phyloP scores from a whole-genome alignment of 2,329 filamentous ascomycete genomes.

The Aspergillus phoenicis region DNA sequence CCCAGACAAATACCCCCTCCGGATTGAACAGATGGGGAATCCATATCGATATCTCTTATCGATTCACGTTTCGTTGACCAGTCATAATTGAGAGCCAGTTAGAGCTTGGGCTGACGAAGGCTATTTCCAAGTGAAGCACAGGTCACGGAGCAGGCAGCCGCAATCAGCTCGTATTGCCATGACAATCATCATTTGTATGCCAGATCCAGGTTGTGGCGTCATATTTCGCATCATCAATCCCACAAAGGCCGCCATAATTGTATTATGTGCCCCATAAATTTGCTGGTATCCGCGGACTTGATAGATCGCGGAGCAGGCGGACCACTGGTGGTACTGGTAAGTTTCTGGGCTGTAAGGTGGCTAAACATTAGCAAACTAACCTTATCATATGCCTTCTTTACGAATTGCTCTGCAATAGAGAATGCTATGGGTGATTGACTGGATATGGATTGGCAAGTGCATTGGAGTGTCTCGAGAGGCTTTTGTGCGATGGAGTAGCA shows the following conservation, averaged over 20 bases:
- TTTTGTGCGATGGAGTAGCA: no score
- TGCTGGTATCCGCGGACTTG: no score
- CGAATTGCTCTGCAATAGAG: no score
- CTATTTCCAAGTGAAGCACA: background rate
- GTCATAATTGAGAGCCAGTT: background rate
- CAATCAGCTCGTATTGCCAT: conserved; percentile 3
- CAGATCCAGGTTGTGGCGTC: background rate
- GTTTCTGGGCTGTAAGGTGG: no score
- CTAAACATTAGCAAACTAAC: no score
- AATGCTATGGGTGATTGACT: no score
- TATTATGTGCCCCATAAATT: no score
- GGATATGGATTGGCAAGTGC: no score
- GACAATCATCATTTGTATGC: background rate
- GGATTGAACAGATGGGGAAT: background rate
- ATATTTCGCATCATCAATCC: background rate
- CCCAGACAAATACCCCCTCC: background rate
- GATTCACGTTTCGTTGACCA: background rate
- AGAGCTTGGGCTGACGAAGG: background rate
- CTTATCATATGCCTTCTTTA: no score
- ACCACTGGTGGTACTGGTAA: no score
- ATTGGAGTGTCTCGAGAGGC: no score
- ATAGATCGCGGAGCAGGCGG: no score
- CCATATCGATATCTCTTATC: background rate
- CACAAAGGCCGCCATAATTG: background rate
- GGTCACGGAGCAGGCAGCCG: background rate